Percentiles rank a stretch among this genome's conserved stretches.
Evolutionary conservation across 2,329 filamentous ascomycete species (phyloP).

Genomic region (Sporothrix curviconia): DNA sequence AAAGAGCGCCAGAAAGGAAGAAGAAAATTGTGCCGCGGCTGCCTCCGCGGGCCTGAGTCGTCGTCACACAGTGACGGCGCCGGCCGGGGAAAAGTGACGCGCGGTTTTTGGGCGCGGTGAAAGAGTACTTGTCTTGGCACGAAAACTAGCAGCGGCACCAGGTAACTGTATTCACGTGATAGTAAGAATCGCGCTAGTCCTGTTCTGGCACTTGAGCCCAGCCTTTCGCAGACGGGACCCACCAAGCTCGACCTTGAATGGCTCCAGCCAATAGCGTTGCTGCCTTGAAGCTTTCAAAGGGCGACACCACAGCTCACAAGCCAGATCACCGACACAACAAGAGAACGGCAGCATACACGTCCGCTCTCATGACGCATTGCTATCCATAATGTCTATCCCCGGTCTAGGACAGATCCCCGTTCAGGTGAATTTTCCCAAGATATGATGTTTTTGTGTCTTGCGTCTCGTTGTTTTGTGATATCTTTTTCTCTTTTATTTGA

Average conservation of each 20-base stretch:
- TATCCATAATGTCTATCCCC: conserved; percentile 59
- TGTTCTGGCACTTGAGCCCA: neutral
- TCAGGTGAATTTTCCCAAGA: conserved; percentile 43
- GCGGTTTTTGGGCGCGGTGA: no score
- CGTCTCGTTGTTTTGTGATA: no score
- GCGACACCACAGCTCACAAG: neutral
- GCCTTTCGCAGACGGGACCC: no score
- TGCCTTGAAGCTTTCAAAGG: neutral
- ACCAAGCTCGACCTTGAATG: neutral
- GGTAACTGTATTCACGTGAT: neutral
- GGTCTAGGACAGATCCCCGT: conserved; percentile 63
- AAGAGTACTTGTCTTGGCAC: neutral
- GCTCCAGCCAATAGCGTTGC: neutral
- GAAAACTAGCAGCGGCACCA: neutral
- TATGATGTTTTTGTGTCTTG: no score
- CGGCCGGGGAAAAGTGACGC: neutral
- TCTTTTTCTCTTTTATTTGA: no score
- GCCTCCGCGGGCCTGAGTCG: neutral
- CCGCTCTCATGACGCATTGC: neutral
- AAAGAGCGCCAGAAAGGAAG: neutral
- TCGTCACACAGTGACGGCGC: conserved; percentile 1
- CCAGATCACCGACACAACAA: neutral
- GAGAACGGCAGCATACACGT: neutral
- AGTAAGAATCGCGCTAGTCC: neutral
- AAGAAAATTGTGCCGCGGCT: neutral